Conservation (phyloP, 129 eudicot genomes). For the Tagetes erecta region DNA sequence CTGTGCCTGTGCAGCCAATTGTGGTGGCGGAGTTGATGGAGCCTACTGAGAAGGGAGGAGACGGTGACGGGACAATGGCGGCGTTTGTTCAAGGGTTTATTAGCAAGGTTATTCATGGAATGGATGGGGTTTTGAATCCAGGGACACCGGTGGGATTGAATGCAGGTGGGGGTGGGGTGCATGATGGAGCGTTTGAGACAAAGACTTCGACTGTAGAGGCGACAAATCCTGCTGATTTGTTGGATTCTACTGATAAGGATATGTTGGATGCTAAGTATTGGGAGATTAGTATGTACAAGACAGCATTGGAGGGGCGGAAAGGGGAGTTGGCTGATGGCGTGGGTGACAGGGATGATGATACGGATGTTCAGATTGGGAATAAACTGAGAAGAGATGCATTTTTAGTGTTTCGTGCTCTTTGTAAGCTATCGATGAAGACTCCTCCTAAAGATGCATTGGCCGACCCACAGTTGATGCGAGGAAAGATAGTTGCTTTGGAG, state of each 20-base stretch:
- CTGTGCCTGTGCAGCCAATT: constrained; percentile 89
- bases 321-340: constrained; percentile 93
- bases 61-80: constrained; percentile 65
- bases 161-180: constrained; percentile 38
- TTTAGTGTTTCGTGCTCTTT: constrained; percentile 91
- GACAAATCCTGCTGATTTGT: constrained; percentile 95
- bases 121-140: constrained; percentile 86
- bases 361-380: constrained; percentile 94
- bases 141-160: constrained; percentile 37
- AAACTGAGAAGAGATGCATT: constrained; percentile 92
- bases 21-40: constrained; percentile 97
- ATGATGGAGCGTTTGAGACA: constrained; percentile 97
- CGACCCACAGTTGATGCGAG: constrained; percentile 87
- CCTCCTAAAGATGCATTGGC: constrained; percentile 86
- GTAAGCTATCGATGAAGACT: constrained; percentile 99
- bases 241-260: constrained; percentile 97
- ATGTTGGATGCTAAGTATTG: constrained; percentile 98
- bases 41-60: constrained; percentile 63
- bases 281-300: constrained; percentile 99
- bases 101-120: constrained; percentile 82
- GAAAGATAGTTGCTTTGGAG: constrained; percentile 93
- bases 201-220: constrained; percentile 78
- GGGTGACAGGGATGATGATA: constrained; percentile 83
- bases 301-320: constrained; percentile 92
- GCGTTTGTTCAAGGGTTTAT: constrained; percentile 92